These are phyloP conservation scores for Pelagophyceae sp. DNA, from an alignment of 352 stramenopile genomes.

Conservation along the genomic window DNA sequence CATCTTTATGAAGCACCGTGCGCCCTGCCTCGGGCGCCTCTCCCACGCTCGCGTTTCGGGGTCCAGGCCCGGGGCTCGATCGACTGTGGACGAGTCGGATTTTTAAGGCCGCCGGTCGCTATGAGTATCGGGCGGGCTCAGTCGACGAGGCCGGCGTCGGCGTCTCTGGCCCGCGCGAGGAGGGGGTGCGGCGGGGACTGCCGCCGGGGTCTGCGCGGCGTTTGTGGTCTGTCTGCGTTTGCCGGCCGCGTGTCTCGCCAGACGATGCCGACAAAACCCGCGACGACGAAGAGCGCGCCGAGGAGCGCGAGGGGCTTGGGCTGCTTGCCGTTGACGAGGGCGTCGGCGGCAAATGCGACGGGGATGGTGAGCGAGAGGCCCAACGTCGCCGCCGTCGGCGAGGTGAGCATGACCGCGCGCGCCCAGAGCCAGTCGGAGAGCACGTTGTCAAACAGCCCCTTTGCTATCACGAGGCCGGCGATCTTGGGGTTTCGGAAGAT, in stretches of 20 bases:
- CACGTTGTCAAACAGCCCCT: constrained; percentile 86
- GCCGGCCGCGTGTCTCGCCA: constrained; percentile 12
- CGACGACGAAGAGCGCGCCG: constrained; percentile 55
- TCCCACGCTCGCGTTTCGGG: too few species aligned
- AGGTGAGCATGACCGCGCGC: constrained; percentile 81
- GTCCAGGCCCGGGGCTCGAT: too few species aligned
- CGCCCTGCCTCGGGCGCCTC: too few species aligned
- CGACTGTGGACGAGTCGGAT: too few species aligned
- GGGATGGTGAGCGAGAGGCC: constrained; percentile 89
- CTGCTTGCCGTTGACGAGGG: constrained; percentile 48
- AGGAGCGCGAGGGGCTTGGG: constrained; percentile 52
- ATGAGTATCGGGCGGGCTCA: too few species aligned
- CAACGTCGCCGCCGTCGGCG: constrained; percentile 85
- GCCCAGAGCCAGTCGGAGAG: constrained; percentile 89
- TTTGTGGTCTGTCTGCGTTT: too few species aligned
- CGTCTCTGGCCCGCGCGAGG: not conserved
- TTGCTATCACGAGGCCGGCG: constrained; percentile 63
- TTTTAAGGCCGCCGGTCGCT: too few species aligned
- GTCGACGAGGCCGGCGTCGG: not conserved
- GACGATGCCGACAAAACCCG: constrained; percentile 56
- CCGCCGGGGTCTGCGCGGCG: not conserved
- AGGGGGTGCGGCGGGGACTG: too few species aligned
- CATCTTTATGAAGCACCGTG: not conserved
- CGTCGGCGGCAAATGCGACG: constrained; percentile 80
- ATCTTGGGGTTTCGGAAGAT: constrained; percentile 49